Percentiles rank a stretch among this genome's conserved stretches.
These are phyloP conservation scores for Solanum stenotomum DNA, from an alignment of 257 asterid genomes.

Conservation along the genomic window DNA sequence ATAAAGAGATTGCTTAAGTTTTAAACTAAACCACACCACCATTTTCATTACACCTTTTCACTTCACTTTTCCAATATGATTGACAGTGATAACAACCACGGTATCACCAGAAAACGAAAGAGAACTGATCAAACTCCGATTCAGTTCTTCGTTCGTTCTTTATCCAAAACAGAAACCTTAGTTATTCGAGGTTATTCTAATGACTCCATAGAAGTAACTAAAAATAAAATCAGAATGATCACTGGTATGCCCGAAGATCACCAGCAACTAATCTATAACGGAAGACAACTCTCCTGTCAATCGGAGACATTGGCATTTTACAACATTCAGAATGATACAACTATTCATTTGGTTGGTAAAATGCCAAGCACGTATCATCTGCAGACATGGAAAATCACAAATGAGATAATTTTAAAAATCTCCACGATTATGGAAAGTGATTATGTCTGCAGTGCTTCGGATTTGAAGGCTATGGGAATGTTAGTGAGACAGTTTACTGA, in stretches of 20 bases:
- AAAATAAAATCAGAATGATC: constrained; percentile 30
- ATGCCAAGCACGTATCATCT: constrained; percentile 70
- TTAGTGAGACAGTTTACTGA: too few species aligned
- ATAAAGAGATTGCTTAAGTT: not conserved
- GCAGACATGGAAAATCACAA: constrained; percentile 55
- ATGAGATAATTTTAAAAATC: constrained; percentile 33
- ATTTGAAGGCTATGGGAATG: too few species aligned
- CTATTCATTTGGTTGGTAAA: constrained; percentile 40
- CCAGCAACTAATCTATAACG: constrained; percentile 57
- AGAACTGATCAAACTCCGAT: not conserved
- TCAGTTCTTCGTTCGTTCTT: not conserved
- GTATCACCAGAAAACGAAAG: not conserved
- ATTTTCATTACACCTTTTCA: not conserved
- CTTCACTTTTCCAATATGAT: not conserved
- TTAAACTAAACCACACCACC: not conserved
- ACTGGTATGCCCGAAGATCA: constrained; percentile 49
- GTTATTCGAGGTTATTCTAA: constrained; percentile 32
- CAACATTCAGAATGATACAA: constrained; percentile 12
- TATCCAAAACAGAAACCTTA: not conserved
- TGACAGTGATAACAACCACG: not conserved
- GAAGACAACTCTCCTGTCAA: constrained; percentile 42
- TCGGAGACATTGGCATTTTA: constrained; percentile 13
- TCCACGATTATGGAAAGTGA: constrained; percentile 20
- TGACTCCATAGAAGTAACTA: constrained; percentile 42
- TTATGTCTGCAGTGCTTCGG: too few species aligned